Evolutionary conservation across 202 grass and related monocot genomes (phyloP).

Genomic region (Bolboschoenoplectus hybrid): DNA sequence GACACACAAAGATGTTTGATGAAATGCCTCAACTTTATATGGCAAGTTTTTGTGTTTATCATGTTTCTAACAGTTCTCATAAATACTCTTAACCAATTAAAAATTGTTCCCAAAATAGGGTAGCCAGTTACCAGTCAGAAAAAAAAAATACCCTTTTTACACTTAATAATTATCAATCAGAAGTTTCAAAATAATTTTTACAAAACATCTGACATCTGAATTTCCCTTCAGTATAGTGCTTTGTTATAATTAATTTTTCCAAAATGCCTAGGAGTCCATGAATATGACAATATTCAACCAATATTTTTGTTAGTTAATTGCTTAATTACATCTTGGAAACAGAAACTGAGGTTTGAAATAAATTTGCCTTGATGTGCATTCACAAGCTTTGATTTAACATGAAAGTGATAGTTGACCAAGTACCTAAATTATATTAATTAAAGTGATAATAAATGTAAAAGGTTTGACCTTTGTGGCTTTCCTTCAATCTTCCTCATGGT

Average conservation of each 20-base stretch:
- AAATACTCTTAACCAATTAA: background rate
- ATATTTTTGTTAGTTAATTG: background rate
- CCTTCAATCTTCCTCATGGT: slow-evolving; percentile 17
- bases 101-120: background rate
- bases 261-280: background rate
- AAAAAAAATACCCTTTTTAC: too few relatives aligned
- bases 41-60: background rate
- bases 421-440: background rate
- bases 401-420: background rate
- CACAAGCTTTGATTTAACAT: background rate
- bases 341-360: background rate
- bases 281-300: background rate
- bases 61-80: background rate
- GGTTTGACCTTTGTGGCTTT: slow-evolving; percentile 30
- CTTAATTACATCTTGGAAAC: background rate
- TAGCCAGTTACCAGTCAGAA: too few relatives aligned
- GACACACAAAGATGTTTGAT: too few relatives aligned
- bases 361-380: background rate
- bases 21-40: too few relatives aligned
- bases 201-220: background rate
- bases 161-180: too few relatives aligned
- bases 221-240: background rate
- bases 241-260: background rate
- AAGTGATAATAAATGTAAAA: background rate
- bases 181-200: too few relatives aligned